A percentile compares a stretch with the other conserved stretches of the same genome.
phyloP scores from a whole-genome alignment of 305 asterid genomes.

The Solanum aculeatissimum region DNA sequence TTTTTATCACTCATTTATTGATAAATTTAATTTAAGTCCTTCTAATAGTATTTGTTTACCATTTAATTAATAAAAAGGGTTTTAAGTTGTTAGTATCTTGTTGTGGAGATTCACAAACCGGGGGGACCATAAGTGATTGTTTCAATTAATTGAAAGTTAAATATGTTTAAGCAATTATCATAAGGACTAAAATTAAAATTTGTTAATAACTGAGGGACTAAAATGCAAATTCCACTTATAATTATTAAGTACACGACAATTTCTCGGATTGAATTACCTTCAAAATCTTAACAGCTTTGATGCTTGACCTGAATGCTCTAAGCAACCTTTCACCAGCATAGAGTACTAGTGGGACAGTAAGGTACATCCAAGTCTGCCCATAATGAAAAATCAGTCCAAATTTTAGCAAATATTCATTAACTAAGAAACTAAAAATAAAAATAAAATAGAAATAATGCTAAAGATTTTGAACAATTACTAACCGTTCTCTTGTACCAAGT shows the following conservation, averaged over 20 bases:
- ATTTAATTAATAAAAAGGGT: neutral
- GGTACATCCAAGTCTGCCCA: slow-evolving; percentile 82
- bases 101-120: neutral
- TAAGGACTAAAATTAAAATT: neutral
- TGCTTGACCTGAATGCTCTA: slow-evolving; percentile 64
- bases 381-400: neutral
- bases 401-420: neutral
- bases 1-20: too few relatives aligned
- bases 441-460: neutral
- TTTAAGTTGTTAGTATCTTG: neutral
- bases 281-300: slow-evolving; percentile 60
- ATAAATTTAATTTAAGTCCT: neutral
- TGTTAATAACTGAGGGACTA: neutral
- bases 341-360: slow-evolving; percentile 45
- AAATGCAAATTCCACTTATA: neutral
- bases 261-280: slow-evolving; percentile 27
- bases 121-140: neutral
- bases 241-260: neutral
- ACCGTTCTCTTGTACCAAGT: slow-evolving; percentile 77
- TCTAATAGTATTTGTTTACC: neutral
- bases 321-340: slow-evolving; percentile 59
- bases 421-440: neutral
- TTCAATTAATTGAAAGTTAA: neutral
- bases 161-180: neutral
- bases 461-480: neutral